Conservation (phyloP, 495 filamentous ascomycete genomes). For the Talaromyces thailandensis region DNA sequence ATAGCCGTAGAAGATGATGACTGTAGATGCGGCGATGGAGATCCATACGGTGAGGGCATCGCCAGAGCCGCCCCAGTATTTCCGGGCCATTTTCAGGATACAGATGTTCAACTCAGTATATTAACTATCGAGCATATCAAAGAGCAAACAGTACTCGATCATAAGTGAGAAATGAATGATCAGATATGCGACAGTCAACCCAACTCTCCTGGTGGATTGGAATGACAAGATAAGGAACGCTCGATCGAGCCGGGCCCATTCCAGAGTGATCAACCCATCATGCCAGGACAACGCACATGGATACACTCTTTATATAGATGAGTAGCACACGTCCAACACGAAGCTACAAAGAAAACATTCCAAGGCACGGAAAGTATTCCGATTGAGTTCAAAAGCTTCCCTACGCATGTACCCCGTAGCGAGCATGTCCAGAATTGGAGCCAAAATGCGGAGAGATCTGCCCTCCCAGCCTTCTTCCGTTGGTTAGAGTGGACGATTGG, state of each 20-base stretch:
- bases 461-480: background rate
- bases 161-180: background rate
- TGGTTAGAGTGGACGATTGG: background rate
- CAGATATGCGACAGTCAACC: background rate
- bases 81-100: background rate
- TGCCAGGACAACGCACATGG: background rate
- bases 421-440: background rate
- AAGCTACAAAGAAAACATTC: background rate
- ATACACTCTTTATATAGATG: background rate
- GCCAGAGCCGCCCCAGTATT: constrained; percentile 5
- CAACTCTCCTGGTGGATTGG: background rate
- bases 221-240: background rate
- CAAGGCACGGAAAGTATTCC: background rate
- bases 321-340: background rate
- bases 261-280: background rate
- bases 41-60: constrained; percentile 6
- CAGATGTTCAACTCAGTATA: background rate
- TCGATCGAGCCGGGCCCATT: background rate
- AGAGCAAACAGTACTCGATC: background rate
- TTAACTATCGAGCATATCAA: background rate
- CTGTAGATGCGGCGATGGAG: background rate
- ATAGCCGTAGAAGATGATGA: constrained; percentile 6
- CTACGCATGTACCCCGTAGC: background rate
- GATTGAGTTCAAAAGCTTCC: background rate
- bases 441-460: background rate